phyloP scores from a whole-genome alignment of 352 stramenopile species.

The Pythium diclinum region DNA sequence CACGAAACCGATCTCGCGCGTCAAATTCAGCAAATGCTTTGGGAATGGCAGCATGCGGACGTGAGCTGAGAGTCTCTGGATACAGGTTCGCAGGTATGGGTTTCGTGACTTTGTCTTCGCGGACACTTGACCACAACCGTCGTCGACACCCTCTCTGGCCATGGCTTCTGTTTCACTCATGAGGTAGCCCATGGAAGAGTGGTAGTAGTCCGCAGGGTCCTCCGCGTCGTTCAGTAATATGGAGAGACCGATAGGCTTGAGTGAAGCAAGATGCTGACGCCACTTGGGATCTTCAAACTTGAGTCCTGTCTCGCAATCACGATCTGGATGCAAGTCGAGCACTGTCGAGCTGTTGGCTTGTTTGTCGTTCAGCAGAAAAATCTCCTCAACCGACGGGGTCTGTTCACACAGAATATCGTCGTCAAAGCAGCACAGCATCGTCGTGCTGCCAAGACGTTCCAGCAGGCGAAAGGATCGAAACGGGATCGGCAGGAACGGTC shows the following conservation, averaged over 20 bases:
- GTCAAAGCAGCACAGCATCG: constrained; percentile 87
- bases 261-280: constrained; percentile 67
- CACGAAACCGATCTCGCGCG: constrained; percentile 79
- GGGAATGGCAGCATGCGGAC: constrained; percentile 84
- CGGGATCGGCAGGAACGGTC: constrained; percentile 46
- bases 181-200: constrained; percentile 70
- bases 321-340: constrained; percentile 75
- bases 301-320: constrained; percentile 65
- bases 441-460: constrained; percentile 78
- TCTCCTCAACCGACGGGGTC: constrained; percentile 74
- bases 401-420: constrained; percentile 85
- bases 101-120: constrained; percentile 21
- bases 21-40: constrained; percentile 76
- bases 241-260: constrained; percentile 77
- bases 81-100: constrained; percentile 56
- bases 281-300: constrained; percentile 89
- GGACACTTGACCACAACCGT: constrained; percentile 12
- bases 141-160: constrained; percentile 8
- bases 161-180: constrained; percentile 44
- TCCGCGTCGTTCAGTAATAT: constrained; percentile 82
- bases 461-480: constrained; percentile 78
- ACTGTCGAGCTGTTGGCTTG: constrained; percentile 51
- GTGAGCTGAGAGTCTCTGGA: constrained; percentile 77
- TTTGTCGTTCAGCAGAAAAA: constrained; percentile 82
- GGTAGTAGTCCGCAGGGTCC: constrained; percentile 60